phyloP scores from a whole-genome alignment of 2,329 filamentous ascomycete species.

The Penicillium sp. region DNA sequence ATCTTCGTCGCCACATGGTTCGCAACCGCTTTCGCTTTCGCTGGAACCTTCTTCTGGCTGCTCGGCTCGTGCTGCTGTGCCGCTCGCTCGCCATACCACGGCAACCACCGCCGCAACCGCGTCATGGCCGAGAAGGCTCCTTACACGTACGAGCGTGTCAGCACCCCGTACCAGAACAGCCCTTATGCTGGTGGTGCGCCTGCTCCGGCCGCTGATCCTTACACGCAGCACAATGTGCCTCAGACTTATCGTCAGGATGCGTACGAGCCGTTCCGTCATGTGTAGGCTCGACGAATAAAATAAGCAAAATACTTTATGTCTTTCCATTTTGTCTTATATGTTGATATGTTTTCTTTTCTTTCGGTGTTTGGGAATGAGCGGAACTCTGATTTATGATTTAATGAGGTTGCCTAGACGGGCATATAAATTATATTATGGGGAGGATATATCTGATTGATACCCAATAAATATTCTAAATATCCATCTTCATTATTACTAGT shows the following conservation, averaged over 20 bases:
- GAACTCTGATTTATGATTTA: not conserved
- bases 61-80: conserved; percentile 89
- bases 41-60: conserved; percentile 81
- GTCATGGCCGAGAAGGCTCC: conserved; percentile 57
- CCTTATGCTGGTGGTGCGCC: not conserved
- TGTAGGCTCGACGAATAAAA: conserved; percentile 2
- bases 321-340: not conserved
- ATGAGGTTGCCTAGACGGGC: not conserved
- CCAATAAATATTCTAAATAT: not conserved
- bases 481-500: no score
- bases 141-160: conserved; percentile 58
- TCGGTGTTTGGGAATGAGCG: not conserved
- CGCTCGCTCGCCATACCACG: conserved; percentile 53
- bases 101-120: conserved; percentile 33
- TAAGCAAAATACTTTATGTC: not conserved
- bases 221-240: conserved; percentile 21
- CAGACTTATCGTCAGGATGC: conserved; percentile 23
- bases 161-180: conserved; percentile 24
- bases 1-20: conserved; percentile 77
- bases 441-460: not conserved
- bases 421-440: no score
- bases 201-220: conserved; percentile 18
- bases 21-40: conserved; percentile 70
- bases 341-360: not conserved
- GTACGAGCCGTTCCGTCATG: conserved; percentile 38